Evolutionary conservation across 75 land plant genomes (phyloP).

Genomic region (Picea glauca): DNA sequence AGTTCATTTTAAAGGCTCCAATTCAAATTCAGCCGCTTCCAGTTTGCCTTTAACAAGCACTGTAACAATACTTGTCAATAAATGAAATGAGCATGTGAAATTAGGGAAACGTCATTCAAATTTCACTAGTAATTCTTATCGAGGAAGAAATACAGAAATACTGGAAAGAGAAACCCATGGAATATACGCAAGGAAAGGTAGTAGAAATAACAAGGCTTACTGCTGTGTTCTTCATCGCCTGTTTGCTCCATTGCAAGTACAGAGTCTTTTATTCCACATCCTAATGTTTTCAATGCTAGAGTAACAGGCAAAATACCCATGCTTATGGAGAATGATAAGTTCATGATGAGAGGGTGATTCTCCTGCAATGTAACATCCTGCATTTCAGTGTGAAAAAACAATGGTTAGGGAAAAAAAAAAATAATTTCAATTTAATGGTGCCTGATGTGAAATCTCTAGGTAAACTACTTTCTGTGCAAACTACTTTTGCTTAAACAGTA

Average conservation of each 20-base stretch:
- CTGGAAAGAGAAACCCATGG: neutral
- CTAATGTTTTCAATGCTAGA: conserved; percentile 55
- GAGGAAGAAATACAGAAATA: conserved; percentile 12
- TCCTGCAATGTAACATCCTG: conserved; percentile 69
- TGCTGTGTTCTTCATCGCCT: conserved; percentile 60
- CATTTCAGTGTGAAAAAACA: neutral
- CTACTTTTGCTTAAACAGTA: neutral
- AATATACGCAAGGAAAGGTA: neutral
- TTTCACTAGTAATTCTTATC: neutral
- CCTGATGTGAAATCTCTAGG: neutral
- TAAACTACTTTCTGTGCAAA: neutral
- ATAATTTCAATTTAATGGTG: neutral
- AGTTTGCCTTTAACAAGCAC: neutral
- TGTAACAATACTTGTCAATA: neutral
- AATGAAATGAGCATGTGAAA: neutral
- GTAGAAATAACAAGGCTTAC: conserved; percentile 30
- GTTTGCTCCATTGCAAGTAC: conserved; percentile 50
- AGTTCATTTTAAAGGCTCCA: neutral
- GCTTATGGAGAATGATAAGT: conserved; percentile 65
- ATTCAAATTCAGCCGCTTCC: neutral
- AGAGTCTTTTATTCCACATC: conserved; percentile 80
- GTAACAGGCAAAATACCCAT: conserved; percentile 71
- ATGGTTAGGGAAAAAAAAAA: neutral
- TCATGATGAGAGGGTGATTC: conserved; percentile 73
- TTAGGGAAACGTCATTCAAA: neutral